Conservation (phyloP, 495 filamentous ascomycete genomes). For the Xylaria scruposa region DNA sequence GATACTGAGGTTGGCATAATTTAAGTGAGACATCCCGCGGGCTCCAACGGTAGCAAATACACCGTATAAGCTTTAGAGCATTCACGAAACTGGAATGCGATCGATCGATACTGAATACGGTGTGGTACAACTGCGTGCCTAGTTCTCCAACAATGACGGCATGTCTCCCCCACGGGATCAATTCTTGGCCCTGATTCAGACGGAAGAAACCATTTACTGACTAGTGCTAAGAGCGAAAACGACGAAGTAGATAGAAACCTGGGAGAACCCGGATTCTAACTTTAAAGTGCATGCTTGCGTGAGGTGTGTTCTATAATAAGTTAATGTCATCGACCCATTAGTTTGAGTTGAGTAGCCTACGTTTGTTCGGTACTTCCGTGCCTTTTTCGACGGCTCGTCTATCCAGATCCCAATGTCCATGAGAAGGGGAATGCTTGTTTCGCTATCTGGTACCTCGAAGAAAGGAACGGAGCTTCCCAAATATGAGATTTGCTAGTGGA, state of each 20-base stretch:
- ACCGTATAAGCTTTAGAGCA: background rate
- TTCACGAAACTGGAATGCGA: background rate
- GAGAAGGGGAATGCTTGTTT: background rate
- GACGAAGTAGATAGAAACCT: background rate
- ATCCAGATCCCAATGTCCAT: background rate
- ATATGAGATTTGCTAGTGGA: background rate
- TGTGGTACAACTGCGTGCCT: background rate
- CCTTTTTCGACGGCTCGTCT: background rate
- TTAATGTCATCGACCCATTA: background rate
- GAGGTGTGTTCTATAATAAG: background rate
- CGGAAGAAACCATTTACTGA: background rate
- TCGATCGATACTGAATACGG: constrained; percentile 11
- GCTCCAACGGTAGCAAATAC: background rate
- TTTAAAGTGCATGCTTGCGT: background rate
- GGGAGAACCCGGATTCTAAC: background rate
- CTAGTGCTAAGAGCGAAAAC: background rate
- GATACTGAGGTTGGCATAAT: constrained; percentile 2
- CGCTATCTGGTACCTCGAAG: background rate
- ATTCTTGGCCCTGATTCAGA: constrained; percentile 15
- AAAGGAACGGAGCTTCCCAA: background rate
- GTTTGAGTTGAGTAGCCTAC: constrained; percentile 3
- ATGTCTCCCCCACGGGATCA: constrained; percentile 7
- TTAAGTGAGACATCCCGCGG: constrained; percentile 1
- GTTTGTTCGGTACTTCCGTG: background rate
- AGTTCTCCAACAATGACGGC: constrained; percentile 24